Percentiles rank a stretch among this genome's conserved stretches.
These are phyloP conservation scores for Ettlia oleoabundans DNA, from an alignment of 139 green algal genomes.

Conservation along the genomic window DNA sequence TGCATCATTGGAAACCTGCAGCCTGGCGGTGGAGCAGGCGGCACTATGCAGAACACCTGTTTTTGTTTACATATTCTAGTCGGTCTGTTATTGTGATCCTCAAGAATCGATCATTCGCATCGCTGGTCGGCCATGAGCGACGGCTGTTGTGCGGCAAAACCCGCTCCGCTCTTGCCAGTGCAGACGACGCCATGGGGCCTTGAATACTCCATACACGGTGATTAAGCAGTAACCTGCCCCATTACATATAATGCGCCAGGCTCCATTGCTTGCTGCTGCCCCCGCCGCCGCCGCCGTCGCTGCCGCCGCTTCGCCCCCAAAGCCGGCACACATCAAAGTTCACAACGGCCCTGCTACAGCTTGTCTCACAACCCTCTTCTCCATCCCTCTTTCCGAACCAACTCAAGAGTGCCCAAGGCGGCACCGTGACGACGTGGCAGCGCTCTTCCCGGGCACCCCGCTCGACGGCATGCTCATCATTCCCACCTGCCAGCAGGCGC, in stretches of 20 bases:
- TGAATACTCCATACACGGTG: constrained; percentile 79
- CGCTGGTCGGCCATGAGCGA: too few relatives aligned
- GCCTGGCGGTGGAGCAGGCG: too few relatives aligned
- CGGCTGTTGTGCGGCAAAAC: background rate
- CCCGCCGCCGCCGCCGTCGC: background rate
- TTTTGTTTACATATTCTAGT: too few relatives aligned
- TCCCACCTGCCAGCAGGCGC: constrained; percentile 85
- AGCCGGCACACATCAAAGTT: too few relatives aligned
- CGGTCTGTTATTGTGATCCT: too few relatives aligned
- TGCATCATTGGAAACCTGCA: too few relatives aligned
- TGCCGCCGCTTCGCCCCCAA: too few relatives aligned
- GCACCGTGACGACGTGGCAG: constrained; percentile 56
- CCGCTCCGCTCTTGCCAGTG: constrained; percentile 21
- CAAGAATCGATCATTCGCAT: background rate
- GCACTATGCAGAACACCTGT: too few relatives aligned
- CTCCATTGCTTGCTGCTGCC: background rate
- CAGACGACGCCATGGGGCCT: constrained; percentile 64
- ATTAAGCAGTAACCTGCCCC: background rate
- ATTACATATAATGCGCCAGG: background rate
- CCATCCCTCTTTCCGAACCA: background rate
- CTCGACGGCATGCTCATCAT: constrained; percentile 61
- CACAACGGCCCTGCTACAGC: background rate
- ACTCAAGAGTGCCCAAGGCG: constrained; percentile 54
- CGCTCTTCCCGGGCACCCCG: constrained; percentile 58
- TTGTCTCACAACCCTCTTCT: background rate